phyloP scores from a whole-genome alignment of 2,329 filamentous ascomycete genomes.

The Trichoderma cornu-damae region DNA sequence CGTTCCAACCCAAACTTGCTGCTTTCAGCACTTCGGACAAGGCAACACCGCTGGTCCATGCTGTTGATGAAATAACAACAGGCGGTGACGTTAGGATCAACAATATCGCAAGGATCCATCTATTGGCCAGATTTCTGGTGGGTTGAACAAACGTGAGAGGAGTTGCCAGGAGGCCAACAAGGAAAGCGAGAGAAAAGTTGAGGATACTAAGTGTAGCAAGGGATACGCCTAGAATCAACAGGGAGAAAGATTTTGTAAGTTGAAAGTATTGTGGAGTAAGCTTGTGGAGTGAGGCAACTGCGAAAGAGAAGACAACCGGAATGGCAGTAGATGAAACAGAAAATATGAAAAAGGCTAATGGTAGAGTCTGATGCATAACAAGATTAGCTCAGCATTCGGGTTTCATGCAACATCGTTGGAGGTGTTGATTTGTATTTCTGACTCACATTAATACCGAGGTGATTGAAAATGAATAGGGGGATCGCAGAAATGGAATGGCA shows the following conservation, averaged over 20 bases:
- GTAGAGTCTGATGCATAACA: conserved; percentile 38
- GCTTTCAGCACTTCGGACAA: conserved; percentile 59
- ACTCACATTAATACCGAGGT: conserved; percentile 59
- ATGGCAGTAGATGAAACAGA: conserved; percentile 50
- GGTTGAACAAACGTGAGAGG: conserved; percentile 72
- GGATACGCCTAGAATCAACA: conserved; percentile 87
- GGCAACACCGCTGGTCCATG: conserved; percentile 35
- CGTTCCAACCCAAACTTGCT: conserved; percentile 81
- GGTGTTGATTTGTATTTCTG: neutral
- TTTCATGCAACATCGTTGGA: neutral
- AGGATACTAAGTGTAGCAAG: conserved; percentile 89
- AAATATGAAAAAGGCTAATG: conserved; percentile 55
- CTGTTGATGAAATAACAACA: conserved; percentile 47
- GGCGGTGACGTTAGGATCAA: conserved; percentile 60
- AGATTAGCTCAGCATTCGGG: neutral
- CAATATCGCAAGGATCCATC: conserved; percentile 43
- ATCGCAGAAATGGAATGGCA: conserved; percentile 73
- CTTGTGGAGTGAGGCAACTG: conserved; percentile 47
- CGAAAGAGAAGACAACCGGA: conserved; percentile 51
- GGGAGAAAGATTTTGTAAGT: conserved; percentile 82
- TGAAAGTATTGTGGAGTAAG: conserved; percentile 66
- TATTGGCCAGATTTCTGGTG: conserved; percentile 35
- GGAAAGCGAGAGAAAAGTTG: conserved; percentile 87
- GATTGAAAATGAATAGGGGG: conserved; percentile 84
- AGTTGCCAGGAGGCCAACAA: conserved; percentile 71